Base-by-base conservation (phyloP, 78 protist genomes). In the Neovahlkampfia damariscottae region DNA sequence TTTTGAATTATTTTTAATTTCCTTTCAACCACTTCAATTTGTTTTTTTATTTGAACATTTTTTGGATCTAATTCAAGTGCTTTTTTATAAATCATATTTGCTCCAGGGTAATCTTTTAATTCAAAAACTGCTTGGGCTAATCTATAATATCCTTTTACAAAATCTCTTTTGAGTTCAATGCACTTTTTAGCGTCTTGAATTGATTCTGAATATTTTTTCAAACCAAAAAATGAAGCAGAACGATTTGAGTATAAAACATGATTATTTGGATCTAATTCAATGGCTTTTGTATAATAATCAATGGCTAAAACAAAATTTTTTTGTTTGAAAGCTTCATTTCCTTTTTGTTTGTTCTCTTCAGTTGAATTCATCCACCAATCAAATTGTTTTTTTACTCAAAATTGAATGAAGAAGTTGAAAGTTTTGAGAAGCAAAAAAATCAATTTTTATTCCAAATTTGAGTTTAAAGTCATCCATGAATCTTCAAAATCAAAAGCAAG, bases 91-190 rank as follows among this genome's bases (percentile, higher is more conserved):
- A n/a, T n/a, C n/a, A n/a, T n/a, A n/a, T n/a, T n/a, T n/a, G n/a
- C n/a, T n/a, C n/a, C n/a, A n/a, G n/a, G n/a, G n/a, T n/a, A n/a
- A n/a, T n/a, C n/a, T n/a, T n/a, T n/a, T n/a, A n/a, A n/a, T n/a
- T n/a, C n/a, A n/a, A n/a, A n/a, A n/a, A n/a, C n/a, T n/a, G n/a
- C n/a, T n/a, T n/a, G n/a, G n/a, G n/a, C n/a, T n/a, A n/a, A n/a
- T n/a, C 96, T 85, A 0, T 72, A 8, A 74, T 90, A 93, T 68
- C 94, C 94, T 84, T 92, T 91, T 38, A 87, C 72, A 95, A 95
- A 94, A 50, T 82, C 89, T 8, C 84, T 73, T 40, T 89, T 88
- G 69, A 91, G 28, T 29, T 8, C 41, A 31, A 92, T 58, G 37
- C 81, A 35, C 77, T 84, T 83, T 50, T 77, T 72, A 8, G 95